These are phyloP conservation scores for Aspergillus intermedius DNA, from an alignment of 2,329 filamentous ascomycete genomes.

Conservation along the genomic window DNA sequence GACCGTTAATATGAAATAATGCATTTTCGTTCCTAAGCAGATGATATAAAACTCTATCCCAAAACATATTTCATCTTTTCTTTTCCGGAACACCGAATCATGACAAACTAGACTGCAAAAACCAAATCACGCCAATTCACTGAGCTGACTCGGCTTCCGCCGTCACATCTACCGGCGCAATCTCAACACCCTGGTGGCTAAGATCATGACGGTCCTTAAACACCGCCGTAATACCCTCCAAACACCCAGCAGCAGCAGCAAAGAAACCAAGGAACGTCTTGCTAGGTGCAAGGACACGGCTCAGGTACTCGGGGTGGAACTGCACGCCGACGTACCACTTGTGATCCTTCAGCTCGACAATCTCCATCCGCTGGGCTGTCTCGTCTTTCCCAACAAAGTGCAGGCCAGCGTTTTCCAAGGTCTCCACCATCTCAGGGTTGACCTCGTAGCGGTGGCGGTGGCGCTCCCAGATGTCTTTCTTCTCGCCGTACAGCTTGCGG, in stretches of 20 bases:
- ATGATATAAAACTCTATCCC: background rate
- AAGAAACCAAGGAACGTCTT: slow-evolving; percentile 79
- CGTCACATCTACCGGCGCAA: background rate
- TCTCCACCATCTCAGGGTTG: slow-evolving; percentile 69
- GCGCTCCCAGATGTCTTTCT: slow-evolving; percentile 57
- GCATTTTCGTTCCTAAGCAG: background rate
- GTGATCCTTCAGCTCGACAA: slow-evolving; percentile 75
- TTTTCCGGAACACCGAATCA: background rate
- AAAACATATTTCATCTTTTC: background rate
- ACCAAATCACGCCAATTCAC: background rate
- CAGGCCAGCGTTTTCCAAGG: slow-evolving; percentile 62
- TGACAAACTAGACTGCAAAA: background rate
- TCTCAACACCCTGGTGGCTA: slow-evolving; percentile 6
- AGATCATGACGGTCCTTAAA: slow-evolving; percentile 17
- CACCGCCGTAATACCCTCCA: slow-evolving; percentile 40
- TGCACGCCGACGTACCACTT: slow-evolving; percentile 82
- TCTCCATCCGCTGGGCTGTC: slow-evolving; percentile 71
- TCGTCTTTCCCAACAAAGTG: slow-evolving; percentile 75
- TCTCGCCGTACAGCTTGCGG: slow-evolving; percentile 63
- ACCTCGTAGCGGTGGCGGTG: slow-evolving; percentile 90
- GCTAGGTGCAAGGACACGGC: slow-evolving; percentile 65
- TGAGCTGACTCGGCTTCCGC: background rate
- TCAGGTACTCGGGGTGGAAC: slow-evolving; percentile 82
- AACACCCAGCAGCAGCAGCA: slow-evolving; percentile 64
- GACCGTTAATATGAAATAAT: no score